Evolutionary conservation across 345 rosid species (phyloP), one percentile per base, ranked within the genome.

Genomic region (Lepidium africanum): DNA sequence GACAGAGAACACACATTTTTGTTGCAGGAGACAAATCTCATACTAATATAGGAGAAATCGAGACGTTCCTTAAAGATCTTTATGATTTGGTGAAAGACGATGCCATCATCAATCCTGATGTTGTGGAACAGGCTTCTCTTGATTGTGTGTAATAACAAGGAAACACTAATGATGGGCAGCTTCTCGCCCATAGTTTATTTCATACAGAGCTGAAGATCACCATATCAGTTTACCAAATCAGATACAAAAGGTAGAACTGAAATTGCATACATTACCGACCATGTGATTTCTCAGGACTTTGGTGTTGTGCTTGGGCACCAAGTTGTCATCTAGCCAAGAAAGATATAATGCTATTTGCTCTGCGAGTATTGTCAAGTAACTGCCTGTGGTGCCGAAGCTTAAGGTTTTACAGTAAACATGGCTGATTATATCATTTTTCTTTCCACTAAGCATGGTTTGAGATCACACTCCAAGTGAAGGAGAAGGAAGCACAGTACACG

Each of bases 1-100:
- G 83, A 70, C 81, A 80, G 65, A 75, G 79, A 64, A 84, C 81
- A 23, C 71, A 81, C 63, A 21, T 83, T 62, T 93, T 93, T 77
- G 81, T 73, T 60, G 89, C 94, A 39, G 97, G 97, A 61, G 94
- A 87, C 65, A 78, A 79, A 70, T 86, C 86, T 72, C 91, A 86
- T 79, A 73, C 87, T 67, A 37, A 64, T 61, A 81, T 81, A 45
- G 82, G 78, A 79, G 69, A 62, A 70, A 85, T 77, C 36, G 70
- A 69, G 67, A 49, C 13, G 10, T 55, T 76, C 40, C 75, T 76
- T 41, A 59, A 70, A 40, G 79, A 69, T 63, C 32, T 76, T 21
- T 63, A 57, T 76, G 75, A 70, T 17, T 32, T 74, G 65, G 25
- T 74, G 70, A 74, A 67, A 53, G 73, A 61, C 61, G 74, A 68